Evolutionary conservation across 495 filamentous ascomycete genomes (phyloP), one percentile per base, ranked within the genome.

Genomic region (Beverwykella pulmonaria): DNA sequence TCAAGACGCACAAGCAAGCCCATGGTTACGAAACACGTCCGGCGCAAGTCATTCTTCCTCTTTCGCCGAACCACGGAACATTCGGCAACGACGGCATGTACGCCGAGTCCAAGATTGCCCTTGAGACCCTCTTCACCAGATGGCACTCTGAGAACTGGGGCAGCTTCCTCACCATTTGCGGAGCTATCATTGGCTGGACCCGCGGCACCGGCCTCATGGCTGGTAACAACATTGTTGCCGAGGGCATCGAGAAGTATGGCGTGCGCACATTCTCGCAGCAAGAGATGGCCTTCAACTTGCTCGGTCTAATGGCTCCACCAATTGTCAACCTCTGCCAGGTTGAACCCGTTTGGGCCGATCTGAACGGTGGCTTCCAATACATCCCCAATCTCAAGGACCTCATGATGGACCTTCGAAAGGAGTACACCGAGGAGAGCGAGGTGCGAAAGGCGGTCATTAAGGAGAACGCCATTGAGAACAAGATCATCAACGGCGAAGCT

Each of bases 201-300:
- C 93, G 94, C 79, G 94, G 94, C 53, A 99, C 94, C 59, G 94
- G 94, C 70, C 83, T 99, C 66, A 99, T 99, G 94, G 90, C 89
- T 72, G 93, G 91, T 68, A 99, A 99, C 82, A 99, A 99, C 76
- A 87, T 96, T 74, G 92, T 97, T 59, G 95, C 94, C 7, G 93
- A 98, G 77, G 95, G 93, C 53, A 90, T 99, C 58, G 94, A 99
- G 80, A 90, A 89, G 67, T 92, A 93, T 72, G 94, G 94, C 73
- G 95, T 98, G 17, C 91, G 95, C 67, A 99, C 94, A 4, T 99
- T 99, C 81, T 97, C 93, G 19, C 95, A 98, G 80, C 92, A 95
- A 71, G 94, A 99, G 78, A 99, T 99, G 94, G 94, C 94, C 2
- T 98, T 99, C 84, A 99, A 98, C 77, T 80, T 99, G 58, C 87